Percentiles rank a stretch among this genome's conserved stretches.
Conservation (phyloP, 75 land plant genomes). For the Picea glauca region DNA sequence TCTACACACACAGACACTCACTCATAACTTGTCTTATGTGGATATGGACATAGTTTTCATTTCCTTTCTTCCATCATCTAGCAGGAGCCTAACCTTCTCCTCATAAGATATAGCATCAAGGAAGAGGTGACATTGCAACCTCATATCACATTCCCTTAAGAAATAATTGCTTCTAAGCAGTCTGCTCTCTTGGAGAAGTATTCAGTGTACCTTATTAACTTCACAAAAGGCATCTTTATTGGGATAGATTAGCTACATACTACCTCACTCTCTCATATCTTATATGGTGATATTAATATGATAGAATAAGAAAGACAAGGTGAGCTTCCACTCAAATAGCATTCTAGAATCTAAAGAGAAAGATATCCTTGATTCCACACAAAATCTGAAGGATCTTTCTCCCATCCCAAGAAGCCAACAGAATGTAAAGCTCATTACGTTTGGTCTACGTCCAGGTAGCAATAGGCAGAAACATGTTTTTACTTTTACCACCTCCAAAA, state of each 20-base stretch:
- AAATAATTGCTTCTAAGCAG: neutral
- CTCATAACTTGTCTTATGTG: too few species aligned
- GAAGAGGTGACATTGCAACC: neutral
- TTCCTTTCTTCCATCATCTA: neutral
- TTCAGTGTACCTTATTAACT: neutral
- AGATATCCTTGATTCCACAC: neutral
- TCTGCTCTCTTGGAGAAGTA: too few species aligned
- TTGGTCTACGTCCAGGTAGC: too few species aligned
- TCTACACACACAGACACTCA: too few species aligned
- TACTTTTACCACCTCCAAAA: neutral
- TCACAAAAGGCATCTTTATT: neutral
- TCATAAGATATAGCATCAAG: too few species aligned
- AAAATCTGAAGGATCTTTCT: neutral
- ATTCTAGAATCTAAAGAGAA: neutral
- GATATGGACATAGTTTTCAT: neutral
- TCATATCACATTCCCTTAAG: neutral
- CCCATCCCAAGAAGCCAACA: too few species aligned
- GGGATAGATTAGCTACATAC: neutral
- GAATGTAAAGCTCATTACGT: too few species aligned
- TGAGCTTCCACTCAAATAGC: neutral
- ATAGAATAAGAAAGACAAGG: neutral
- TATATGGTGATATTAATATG: neutral
- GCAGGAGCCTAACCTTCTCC: neutral
- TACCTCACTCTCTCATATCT: neutral
- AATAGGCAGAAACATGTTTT: too few species aligned